Evolutionary conservation across 495 filamentous ascomycete genomes (phyloP), one percentile per base, ranked within the genome.

Genomic region (Daldinia concentrica): DNA sequence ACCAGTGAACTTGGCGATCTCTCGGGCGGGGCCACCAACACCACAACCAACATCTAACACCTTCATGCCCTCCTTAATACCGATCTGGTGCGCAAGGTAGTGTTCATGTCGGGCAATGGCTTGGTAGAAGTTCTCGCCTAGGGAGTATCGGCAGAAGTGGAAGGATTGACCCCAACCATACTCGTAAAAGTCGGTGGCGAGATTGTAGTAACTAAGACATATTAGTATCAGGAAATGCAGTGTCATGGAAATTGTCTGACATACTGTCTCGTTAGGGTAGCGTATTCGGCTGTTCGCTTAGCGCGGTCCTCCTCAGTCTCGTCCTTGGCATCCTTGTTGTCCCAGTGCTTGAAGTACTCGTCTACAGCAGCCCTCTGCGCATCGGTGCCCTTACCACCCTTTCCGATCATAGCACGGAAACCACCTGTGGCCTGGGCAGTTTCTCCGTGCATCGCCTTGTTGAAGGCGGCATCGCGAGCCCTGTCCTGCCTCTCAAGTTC

Each of bases 331-430:
- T 79, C 79, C 85, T 98, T 95, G 85, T 96, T 93, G 83, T 99
- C 95, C 92, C 95, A 99, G 82, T 97, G 97, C 89, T 98, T 99
- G 89, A 97, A 98, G 84, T 99, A 99, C 82, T 98, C 95, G 76
- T 98, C 94, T 36, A 97, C 88, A 56, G 95, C 95, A 55, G 92
- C 88, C 83, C 94, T 89, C 79, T 98, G 92, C 2, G 95, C 93
- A 11, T 83, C 84, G 58, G 85, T 83, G 80, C 95, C 90, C 83
- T 99, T 99, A 76, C 85, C 84, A 80, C 94, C 90, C 83, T 99
- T 99, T 74, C 86, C 84, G 62, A 97, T 82, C 90, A 97, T 92
- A 67, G 95, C 92, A 71, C 86, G 81, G 75, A 98, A 87, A 75
- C 93, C 93, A 74, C 89, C 92, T 29, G 83, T 79, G 17, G 89